These are phyloP conservation scores for Pseudotsuga menziesii DNA, from an alignment of 75 land plant species.

Conservation along the genomic window DNA sequence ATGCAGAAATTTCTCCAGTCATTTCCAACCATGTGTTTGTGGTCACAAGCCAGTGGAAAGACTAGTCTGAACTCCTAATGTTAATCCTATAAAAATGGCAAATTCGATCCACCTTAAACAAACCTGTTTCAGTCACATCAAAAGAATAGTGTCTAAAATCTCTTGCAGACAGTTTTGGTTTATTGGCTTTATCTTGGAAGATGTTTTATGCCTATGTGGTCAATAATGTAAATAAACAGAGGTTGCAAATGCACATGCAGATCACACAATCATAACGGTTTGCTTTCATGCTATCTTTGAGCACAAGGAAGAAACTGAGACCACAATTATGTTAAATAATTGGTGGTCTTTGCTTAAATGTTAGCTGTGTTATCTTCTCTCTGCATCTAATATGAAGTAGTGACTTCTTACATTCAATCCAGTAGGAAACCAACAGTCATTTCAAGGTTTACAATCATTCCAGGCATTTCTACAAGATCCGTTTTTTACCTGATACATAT, in stretches of 20 bases:
- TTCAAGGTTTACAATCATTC: slow-evolving; percentile 7
- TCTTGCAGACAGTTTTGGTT: neutral
- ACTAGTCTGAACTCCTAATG: neutral
- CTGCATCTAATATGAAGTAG: neutral
- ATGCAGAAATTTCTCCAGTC: no score
- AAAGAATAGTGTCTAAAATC: neutral
- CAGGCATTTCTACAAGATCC: neutral
- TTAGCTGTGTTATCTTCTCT: neutral
- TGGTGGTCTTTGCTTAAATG: neutral
- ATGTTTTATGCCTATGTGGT: neutral
- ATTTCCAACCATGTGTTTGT: no score
- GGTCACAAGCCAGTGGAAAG: no score
- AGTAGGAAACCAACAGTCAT: neutral
- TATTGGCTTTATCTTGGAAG: neutral
- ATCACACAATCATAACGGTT: neutral
- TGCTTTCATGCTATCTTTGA: neutral
- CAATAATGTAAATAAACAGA: neutral
- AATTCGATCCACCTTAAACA: neutral
- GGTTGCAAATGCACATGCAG: neutral
- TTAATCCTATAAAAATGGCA: neutral
- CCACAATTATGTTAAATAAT: neutral
- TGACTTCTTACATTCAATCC: neutral
- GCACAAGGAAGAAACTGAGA: neutral
- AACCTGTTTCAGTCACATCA: neutral
- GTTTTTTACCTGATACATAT: slow-evolving; percentile 72